phyloP scores from a whole-genome alignment of 192 early-diverging fungal species.

The Podila minutissima region DNA sequence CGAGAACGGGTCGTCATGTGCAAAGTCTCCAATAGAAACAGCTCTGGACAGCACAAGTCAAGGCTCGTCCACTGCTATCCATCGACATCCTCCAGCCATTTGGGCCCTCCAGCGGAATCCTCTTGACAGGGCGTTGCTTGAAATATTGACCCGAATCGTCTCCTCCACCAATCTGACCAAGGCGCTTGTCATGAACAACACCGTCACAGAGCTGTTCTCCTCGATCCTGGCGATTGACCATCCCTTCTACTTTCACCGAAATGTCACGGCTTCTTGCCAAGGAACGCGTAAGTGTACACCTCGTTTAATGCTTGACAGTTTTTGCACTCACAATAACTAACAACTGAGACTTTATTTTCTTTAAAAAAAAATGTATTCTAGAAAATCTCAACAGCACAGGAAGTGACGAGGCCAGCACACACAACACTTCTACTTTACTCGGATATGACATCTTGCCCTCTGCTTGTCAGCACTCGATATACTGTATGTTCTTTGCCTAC shows the following conservation, averaged over 20 bases:
- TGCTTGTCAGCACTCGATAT: neutral
- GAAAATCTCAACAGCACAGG: too few species aligned
- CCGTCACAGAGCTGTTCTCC: constrained; percentile 37
- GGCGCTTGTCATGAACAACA: constrained; percentile 33
- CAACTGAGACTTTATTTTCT: neutral
- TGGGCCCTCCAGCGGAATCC: neutral
- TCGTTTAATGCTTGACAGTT: neutral
- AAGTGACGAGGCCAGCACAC: too few species aligned
- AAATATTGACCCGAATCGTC: constrained; percentile 7
- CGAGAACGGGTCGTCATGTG: too few species aligned
- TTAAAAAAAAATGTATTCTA: too few species aligned
- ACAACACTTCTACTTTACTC: neutral
- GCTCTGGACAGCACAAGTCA: neutral
- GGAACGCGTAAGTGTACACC: neutral
- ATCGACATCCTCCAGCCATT: neutral
- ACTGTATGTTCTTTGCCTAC: neutral
- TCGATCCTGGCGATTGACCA: constrained; percentile 32
- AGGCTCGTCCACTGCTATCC: too few species aligned
- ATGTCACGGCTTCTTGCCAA: neutral
- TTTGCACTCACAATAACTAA: neutral
- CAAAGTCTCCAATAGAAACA: neutral
- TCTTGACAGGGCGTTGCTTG: constrained; percentile 23
- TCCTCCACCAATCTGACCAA: constrained; percentile 16
- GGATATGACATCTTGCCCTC: neutral
- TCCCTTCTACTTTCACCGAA: constrained; percentile 20